These are phyloP conservation scores for Globisporangium alternatum DNA, from an alignment of 352 stramenopile species.

Conservation along the genomic window DNA sequence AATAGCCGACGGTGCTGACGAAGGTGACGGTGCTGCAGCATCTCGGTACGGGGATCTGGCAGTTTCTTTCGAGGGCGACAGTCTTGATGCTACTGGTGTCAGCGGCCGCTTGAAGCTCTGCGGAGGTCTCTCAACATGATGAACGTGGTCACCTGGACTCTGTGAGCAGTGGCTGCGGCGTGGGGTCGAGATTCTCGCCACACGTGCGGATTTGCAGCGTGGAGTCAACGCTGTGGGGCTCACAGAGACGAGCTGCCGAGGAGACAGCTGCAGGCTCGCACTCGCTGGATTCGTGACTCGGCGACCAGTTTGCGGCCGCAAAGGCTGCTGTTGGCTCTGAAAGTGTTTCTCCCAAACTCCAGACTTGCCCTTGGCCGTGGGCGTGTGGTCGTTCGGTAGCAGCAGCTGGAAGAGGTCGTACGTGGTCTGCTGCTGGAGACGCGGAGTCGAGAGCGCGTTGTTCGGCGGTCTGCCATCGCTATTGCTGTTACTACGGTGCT, in stretches of 20 bases:
- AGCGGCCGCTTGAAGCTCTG: conserved; percentile 10
- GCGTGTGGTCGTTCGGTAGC: conserved; percentile 30
- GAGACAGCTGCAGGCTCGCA: background rate
- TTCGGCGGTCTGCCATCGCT: background rate
- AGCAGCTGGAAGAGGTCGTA: conserved; percentile 35
- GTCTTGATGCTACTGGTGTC: background rate
- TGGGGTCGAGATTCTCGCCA: background rate
- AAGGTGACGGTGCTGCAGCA: background rate
- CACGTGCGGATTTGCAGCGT: conserved; percentile 28
- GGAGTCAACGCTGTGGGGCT: background rate
- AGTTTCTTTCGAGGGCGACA: background rate
- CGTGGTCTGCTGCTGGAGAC: background rate
- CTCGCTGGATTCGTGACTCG: background rate
- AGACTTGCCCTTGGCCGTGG: conserved; percentile 26
- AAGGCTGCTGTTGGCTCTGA: conserved; percentile 23
- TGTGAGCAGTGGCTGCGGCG: background rate
- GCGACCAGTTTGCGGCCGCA: conserved; percentile 16
- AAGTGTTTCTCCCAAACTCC: conserved; percentile 34
- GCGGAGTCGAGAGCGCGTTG: background rate
- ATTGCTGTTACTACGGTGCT: background rate
- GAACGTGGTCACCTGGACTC: background rate
- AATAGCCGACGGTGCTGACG: background rate
- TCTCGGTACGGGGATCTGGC: background rate
- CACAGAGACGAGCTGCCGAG: background rate
- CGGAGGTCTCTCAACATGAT: background rate